A percentile compares a stretch with the other conserved stretches of the same genome.
phyloP scores from a whole-genome alignment of 257 asterid species.

The Ilex aquifolium region DNA sequence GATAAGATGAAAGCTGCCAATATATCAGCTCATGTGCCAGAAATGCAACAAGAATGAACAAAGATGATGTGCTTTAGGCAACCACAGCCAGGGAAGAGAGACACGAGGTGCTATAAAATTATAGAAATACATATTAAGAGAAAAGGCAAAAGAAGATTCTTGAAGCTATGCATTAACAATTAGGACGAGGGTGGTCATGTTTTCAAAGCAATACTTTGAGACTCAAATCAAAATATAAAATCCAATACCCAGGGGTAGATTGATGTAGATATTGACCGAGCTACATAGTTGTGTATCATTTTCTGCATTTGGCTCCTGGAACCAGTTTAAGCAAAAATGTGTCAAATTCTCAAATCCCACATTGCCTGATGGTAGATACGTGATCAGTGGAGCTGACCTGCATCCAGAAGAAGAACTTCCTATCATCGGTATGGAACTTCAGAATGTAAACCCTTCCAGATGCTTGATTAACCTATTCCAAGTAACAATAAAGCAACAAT shows the following conservation, averaged over 20 bases:
- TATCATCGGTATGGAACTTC: slow-evolving; percentile 77
- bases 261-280: slow-evolving; percentile 73
- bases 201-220: no score
- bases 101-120: no score
- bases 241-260: slow-evolving; percentile 66
- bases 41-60: no score
- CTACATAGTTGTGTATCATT: slow-evolving; percentile 57
- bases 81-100: no score
- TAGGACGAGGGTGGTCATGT: no score
- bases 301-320: slow-evolving; percentile 80
- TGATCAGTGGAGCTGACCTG: slow-evolving; percentile 45
- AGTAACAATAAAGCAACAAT: slow-evolving; percentile 13
- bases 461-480: slow-evolving; percentile 70
- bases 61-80: no score
- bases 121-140: no score
- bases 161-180: no score
- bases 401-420: slow-evolving; percentile 96
- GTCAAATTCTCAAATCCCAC: slow-evolving; percentile 8
- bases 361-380: slow-evolving; percentile 2
- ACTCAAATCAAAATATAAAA: not conserved
- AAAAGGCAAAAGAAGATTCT: no score
- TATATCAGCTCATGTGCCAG: no score
- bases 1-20: no score
- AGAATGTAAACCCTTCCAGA: slow-evolving; percentile 88
- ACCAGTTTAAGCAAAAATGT: slow-evolving; percentile 19